Evolutionary conservation across 192 early-diverging fungal genomes (phyloP).

Genomic region (Backusella westeae): DNA sequence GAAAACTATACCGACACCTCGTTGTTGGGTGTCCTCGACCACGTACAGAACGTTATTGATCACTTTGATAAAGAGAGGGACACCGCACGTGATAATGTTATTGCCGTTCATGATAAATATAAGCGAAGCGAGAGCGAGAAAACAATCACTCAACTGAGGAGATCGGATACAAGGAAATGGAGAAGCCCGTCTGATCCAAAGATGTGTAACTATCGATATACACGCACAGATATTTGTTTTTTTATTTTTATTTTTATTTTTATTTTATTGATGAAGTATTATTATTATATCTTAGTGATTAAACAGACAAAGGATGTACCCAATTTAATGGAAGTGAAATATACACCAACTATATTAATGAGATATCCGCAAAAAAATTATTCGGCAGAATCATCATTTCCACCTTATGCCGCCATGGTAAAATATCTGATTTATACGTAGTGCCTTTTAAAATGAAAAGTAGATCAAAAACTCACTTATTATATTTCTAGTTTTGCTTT

Average conservation of each 20-base stretch:
- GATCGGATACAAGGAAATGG: neutral
- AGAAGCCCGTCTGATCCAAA: slow-evolving; percentile 12
- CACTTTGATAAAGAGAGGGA: slow-evolving; percentile 39
- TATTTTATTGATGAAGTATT: too few species aligned
- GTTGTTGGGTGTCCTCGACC: slow-evolving; percentile 24
- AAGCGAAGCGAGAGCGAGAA: slow-evolving; percentile 10
- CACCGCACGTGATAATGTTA: slow-evolving; percentile 30
- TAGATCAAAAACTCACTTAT: neutral
- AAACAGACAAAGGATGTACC: slow-evolving; percentile 6
- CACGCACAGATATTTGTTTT: neutral
- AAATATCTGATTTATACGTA: neutral
- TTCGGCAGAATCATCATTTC: slow-evolving; percentile 21
- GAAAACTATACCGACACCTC: neutral
- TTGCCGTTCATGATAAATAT: slow-evolving; percentile 25
- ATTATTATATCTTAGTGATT: neutral
- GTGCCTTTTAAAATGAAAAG: neutral
- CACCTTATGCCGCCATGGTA: slow-evolving; percentile 35
- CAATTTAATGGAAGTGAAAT: slow-evolving; percentile 28
- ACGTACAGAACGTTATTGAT: slow-evolving; percentile 35
- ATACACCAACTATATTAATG: slow-evolving; percentile 24
- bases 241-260: too few species aligned
- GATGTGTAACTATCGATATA: neutral
- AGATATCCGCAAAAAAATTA: slow-evolving; percentile 26
- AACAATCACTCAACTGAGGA: neutral
- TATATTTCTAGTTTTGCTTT: slow-evolving; percentile 37